These are phyloP conservation scores for Arachnopeziza araneosa DNA, from an alignment of 2,329 filamentous ascomycete species.

Conservation along the genomic window DNA sequence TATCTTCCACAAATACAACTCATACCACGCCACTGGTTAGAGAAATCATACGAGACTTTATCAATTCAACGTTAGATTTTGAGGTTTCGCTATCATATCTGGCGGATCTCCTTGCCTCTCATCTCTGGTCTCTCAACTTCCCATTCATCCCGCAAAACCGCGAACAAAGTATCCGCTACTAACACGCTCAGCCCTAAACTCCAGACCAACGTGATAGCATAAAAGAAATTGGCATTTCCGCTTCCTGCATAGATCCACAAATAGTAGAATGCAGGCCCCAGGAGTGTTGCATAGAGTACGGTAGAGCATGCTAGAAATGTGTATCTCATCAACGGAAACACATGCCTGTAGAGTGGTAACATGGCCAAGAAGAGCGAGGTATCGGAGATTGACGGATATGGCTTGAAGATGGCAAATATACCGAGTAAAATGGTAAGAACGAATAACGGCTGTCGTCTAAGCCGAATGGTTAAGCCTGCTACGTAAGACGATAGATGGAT, in stretches of 20 bases:
- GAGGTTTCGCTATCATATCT: constrained; percentile 23
- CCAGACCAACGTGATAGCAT: constrained; percentile 98
- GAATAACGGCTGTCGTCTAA: constrained; percentile 81
- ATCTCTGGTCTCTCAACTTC: constrained; percentile 88
- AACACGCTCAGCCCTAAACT: constrained; percentile 82
- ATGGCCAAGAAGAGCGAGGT: constrained; percentile 79
- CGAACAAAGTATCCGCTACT: constrained; percentile 82
- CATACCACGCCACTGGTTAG: too few species aligned
- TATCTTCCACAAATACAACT: too few species aligned
- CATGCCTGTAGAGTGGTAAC: constrained; percentile 80
- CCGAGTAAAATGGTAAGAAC: constrained; percentile 80
- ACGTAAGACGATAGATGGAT: constrained; percentile 89
- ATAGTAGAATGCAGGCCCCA: constrained; percentile 94
- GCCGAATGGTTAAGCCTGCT: constrained; percentile 73
- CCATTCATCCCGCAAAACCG: constrained; percentile 86
- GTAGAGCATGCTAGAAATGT: constrained; percentile 80
- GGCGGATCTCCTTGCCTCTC: constrained; percentile 70
- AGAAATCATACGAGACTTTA: background rate
- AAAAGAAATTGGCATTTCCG: constrained; percentile 98
- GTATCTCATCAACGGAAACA: constrained; percentile 91
- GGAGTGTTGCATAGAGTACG: constrained; percentile 78
- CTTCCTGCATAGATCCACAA: constrained; percentile 98
- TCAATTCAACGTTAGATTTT: background rate
- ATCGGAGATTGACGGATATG: constrained; percentile 90
- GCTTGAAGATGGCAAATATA: constrained; percentile 92